Conservation (phyloP, 2,329 filamentous ascomycete genomes). For the Leptographium flavum region DNA sequence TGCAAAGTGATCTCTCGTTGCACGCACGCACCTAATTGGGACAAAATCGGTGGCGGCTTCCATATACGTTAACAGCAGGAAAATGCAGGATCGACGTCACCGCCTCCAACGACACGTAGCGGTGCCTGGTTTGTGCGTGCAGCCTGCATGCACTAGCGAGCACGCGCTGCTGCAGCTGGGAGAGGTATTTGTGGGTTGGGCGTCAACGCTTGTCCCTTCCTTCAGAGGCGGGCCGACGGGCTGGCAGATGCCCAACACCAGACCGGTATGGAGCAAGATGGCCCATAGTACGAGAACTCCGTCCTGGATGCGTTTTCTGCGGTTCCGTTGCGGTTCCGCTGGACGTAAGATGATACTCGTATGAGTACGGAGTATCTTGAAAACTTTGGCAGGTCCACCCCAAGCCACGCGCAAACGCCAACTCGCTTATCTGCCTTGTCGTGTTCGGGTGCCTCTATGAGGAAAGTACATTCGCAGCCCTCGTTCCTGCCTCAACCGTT, state of each 20-base stretch:
- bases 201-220: constrained; percentile 2
- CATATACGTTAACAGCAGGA: neutral
- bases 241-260: neutral
- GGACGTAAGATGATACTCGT: too few species aligned
- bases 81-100: constrained; percentile 2
- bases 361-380: too few species aligned
- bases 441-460: too few species aligned
- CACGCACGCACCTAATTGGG: too few species aligned
- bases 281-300: too few species aligned
- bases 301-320: too few species aligned
- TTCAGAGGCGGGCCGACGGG: neutral
- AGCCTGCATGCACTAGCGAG: neutral
- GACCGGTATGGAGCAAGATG: too few species aligned
- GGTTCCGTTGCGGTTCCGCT: too few species aligned
- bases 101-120: constrained; percentile 4
- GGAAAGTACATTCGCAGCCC: neutral
- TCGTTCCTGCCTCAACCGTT: neutral
- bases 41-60: neutral
- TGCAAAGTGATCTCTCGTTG: too few species aligned
- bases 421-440: too few species aligned
- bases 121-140: constrained; percentile 1
- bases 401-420: too few species aligned
- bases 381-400: too few species aligned
- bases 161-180: neutral
- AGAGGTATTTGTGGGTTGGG: constrained; percentile 1